Evolutionary conservation across 768 basidiomycete species (phyloP).

Genomic region (Russula lepida): DNA sequence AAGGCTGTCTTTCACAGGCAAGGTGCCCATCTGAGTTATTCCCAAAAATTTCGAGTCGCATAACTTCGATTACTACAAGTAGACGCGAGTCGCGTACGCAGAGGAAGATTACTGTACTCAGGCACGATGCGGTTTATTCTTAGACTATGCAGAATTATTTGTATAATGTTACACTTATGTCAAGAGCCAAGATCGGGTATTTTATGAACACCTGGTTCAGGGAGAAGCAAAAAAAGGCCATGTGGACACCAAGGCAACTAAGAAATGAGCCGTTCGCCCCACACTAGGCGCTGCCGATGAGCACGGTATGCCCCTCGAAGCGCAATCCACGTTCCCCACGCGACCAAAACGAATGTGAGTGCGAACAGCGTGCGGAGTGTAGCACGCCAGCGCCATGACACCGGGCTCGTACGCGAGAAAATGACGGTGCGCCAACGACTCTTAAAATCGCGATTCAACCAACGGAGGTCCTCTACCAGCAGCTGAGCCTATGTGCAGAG

Average conservation of each 20-base stretch:
- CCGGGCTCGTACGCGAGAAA: constrained; percentile 65
- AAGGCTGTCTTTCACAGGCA: too few relatives aligned
- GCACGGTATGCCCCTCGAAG: constrained; percentile 63
- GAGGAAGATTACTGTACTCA: background rate
- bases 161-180: constrained; percentile 11
- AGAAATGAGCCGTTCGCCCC: constrained; percentile 74
- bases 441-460: constrained; percentile 76
- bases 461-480: constrained; percentile 56
- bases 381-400: constrained; percentile 62
- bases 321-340: constrained; percentile 52
- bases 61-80: too few relatives aligned
- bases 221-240: background rate
- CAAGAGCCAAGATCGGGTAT: constrained; percentile 1
- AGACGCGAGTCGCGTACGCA: background rate
- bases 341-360: constrained; percentile 46
- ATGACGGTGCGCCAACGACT: constrained; percentile 65
- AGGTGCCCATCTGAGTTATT: too few relatives aligned
- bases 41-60: too few relatives aligned
- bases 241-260: constrained; percentile 26
- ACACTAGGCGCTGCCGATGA: constrained; percentile 68
- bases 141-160: background rate
- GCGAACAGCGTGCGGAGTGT: constrained; percentile 39
- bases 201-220: background rate
- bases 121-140: background rate
- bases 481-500: constrained; percentile 46